These are phyloP conservation scores for Kwoniella dejecticola DNA, from an alignment of 768 basidiomycete species.

Conservation along the genomic window DNA sequence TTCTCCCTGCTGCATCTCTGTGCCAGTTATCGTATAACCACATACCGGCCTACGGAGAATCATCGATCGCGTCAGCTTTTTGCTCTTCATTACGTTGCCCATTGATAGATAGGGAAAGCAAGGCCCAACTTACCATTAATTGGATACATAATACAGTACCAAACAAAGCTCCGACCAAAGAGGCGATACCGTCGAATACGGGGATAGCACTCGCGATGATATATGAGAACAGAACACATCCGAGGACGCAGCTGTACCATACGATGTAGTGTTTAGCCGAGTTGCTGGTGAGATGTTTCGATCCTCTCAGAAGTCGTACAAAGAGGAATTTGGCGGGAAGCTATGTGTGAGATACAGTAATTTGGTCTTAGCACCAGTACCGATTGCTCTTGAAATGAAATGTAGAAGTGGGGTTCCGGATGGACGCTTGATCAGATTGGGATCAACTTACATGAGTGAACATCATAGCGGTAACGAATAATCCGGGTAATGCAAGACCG, in stretches of 20 bases:
- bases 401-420: neutral
- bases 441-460: constrained; percentile 34
- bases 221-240: constrained; percentile 15
- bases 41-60: constrained; percentile 33
- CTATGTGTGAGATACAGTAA: neutral
- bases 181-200: constrained; percentile 40
- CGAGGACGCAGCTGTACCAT: constrained; percentile 28
- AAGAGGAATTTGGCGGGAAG: constrained; percentile 31
- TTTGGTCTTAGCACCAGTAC: neutral
- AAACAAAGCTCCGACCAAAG: constrained; percentile 42
- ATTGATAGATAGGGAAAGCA: too few relatives aligned
- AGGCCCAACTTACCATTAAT: constrained; percentile 13
- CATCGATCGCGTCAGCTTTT: neutral
- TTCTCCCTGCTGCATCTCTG: neutral
- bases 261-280: constrained; percentile 31
- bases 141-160: constrained; percentile 42
- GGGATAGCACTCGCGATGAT: constrained; percentile 41
- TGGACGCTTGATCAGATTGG: too few relatives aligned
- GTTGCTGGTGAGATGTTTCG: constrained; percentile 31
- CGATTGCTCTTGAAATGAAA: too few relatives aligned
- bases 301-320: constrained; percentile 38
- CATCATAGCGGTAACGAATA: constrained; percentile 35
- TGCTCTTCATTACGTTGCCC: neutral
- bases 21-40: constrained; percentile 44
- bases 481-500: constrained; percentile 34